Evolutionary conservation across 2,329 filamentous ascomycete species (phyloP), one percentile per base, ranked within the genome.

Genomic region (Capronia americana): DNA sequence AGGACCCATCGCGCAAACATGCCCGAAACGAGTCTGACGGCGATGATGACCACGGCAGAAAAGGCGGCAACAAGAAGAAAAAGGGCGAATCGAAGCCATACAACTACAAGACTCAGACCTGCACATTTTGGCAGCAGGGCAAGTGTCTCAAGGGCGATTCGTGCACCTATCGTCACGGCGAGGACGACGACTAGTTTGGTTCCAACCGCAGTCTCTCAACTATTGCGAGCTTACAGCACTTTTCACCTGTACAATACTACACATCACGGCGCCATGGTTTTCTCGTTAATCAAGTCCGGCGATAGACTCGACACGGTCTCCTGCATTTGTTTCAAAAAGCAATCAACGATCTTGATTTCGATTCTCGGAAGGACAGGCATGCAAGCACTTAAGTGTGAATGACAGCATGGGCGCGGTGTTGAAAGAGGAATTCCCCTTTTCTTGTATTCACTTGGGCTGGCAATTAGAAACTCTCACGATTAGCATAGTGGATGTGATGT

Each of bases 121-220:
- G 85, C 75, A 80, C 80, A 65, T 87, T 83, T 74, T 87, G 81
- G 80, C 77, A 81, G 41, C 80, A 84, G 66, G 84, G 84, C 12
- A 82, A 81, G 70, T 86, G 85, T 73, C 77, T 80, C 64, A 86
- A 86, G 71, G 83, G 83, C 20, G 79, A 82, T 24, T 77, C 81
- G 48, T 85, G 83, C 74, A 84, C 82, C n/a, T 84, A 79, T 72
- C 76, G 80, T 63, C 82, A 84, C 64, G 81, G 83, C 44, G 61
- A 70, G 12, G 68, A 70, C 10, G 58, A 61, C 12, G 24, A 55
- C 28, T 32, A 26, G 10, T 26, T 50, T 12, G 34, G 34, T 41
- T 41, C 34, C 4, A 41, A 50, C 46, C 10, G n/a, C 46, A 14
- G 46, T 20, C 17, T 50, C 46, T 23, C 20, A 5, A 26, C 12